Evolutionary conservation across 306 rosid species (phyloP).

Genomic region (Pueraria montana): DNA sequence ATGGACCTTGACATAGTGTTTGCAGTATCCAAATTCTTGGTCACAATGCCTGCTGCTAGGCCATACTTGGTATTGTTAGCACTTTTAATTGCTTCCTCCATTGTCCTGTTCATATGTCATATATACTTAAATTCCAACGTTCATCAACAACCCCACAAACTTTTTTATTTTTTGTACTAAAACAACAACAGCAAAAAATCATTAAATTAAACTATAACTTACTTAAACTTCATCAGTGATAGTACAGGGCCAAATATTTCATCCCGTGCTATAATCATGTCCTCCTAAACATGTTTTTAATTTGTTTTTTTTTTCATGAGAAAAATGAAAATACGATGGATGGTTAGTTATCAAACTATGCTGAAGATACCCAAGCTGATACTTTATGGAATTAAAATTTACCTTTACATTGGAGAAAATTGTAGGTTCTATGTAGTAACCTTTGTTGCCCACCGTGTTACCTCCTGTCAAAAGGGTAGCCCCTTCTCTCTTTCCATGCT

Average conservation of each 20-base stretch:
- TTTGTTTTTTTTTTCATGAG: too few relatives aligned
- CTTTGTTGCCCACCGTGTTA: conserved; percentile 60
- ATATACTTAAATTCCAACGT: neutral
- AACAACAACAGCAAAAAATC: too few relatives aligned
- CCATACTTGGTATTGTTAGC: conserved; percentile 81
- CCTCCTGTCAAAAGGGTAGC: conserved; percentile 86
- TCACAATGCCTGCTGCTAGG: conserved; percentile 81
- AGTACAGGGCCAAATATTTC: conserved; percentile 88
- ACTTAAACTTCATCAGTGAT: conserved; percentile 76
- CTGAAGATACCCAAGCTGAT: neutral
- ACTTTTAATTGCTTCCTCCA: conserved; percentile 75
- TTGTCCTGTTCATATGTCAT: conserved; percentile 57
- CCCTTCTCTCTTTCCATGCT: conserved; percentile 84
- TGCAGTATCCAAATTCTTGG: conserved; percentile 70
- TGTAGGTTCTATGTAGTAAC: conserved; percentile 84
- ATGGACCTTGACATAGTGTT: conserved; percentile 82
- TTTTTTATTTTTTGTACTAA: neutral
- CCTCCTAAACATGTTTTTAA: conserved; percentile 58
- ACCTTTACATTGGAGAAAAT: conserved; percentile 79
- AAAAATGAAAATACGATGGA: neutral
- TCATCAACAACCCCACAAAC: neutral
- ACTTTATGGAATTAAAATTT: neutral
- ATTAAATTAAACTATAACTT: conserved; percentile 31
- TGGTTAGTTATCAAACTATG: neutral
- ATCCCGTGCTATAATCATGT: conserved; percentile 73